phyloP scores from a whole-genome alignment of 192 early-diverging fungal species.

The Coemansia reversa region DNA sequence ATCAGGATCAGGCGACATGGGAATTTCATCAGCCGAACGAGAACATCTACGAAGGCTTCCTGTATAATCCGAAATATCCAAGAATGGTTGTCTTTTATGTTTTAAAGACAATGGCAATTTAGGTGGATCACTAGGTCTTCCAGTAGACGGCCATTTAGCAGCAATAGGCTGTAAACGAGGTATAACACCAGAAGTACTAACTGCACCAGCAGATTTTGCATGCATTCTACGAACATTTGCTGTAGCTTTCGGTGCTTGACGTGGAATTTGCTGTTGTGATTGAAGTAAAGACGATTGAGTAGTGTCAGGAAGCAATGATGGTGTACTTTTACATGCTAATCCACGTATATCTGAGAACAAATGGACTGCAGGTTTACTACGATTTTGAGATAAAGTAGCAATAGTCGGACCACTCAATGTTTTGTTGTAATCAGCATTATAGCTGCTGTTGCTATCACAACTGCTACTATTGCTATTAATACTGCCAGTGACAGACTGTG shows the following conservation, averaged over 20 bases:
- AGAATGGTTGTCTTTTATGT: neutral
- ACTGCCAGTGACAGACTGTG: neutral
- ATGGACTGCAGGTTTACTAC: neutral
- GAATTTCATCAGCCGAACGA: neutral
- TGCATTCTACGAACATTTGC: neutral
- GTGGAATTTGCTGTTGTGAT: neutral
- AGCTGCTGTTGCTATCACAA: neutral
- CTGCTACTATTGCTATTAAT: neutral
- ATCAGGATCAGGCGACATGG: neutral
- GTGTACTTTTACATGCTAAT: constrained; percentile 9
- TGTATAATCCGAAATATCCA: neutral
- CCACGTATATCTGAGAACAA: neutral
- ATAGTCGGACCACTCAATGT: neutral
- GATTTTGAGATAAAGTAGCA: neutral
- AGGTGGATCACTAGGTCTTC: neutral
- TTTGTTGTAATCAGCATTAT: too few relatives aligned
- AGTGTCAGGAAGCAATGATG: neutral
- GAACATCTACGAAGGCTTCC: neutral
- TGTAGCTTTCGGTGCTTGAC: neutral
- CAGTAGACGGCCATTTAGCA: neutral
- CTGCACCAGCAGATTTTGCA: constrained; percentile 1
- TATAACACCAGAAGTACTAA: neutral
- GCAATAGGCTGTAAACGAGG: constrained; percentile 27
- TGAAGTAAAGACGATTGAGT: neutral
- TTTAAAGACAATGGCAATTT: neutral